These are phyloP conservation scores for Thraustochytrium sp. DNA, from an alignment of 352 stramenopile genomes.

Conservation along the genomic window DNA sequence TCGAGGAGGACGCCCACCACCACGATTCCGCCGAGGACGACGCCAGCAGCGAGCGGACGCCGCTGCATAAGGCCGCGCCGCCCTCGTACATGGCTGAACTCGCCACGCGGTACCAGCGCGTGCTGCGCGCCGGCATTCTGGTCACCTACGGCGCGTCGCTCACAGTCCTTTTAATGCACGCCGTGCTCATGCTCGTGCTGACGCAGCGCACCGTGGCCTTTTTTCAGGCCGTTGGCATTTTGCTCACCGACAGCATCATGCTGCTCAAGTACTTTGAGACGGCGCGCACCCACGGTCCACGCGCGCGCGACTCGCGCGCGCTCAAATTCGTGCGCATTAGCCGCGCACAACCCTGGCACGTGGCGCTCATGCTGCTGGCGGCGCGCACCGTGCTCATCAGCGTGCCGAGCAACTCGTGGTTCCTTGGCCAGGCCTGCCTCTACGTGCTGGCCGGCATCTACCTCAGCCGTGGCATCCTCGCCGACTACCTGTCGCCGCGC, in stretches of 20 bases:
- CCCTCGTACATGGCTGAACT: not conserved
- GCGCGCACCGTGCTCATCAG: constrained; percentile 21
- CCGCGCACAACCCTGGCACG: not conserved
- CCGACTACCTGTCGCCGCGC: not conserved
- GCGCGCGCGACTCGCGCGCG: no score
- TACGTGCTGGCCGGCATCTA: not conserved
- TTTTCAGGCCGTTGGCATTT: constrained; percentile 4
- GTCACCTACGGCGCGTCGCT: not conserved
- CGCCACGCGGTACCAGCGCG: not conserved
- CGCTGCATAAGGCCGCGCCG: not conserved
- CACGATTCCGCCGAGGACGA: no score
- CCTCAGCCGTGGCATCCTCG: not conserved
- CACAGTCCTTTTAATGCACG: not conserved
- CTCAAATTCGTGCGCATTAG: not conserved
- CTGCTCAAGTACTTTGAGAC: not conserved
- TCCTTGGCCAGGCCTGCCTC: constrained; percentile 18
- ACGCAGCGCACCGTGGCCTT: constrained; percentile 2
- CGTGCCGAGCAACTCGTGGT: constrained; percentile 12
- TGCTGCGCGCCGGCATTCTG: not conserved
- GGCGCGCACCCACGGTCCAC: no score
- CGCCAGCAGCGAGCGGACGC: no score
- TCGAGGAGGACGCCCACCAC: no score
- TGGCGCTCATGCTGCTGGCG: not conserved
- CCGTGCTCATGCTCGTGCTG: not conserved
- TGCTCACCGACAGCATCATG: not conserved